A percentile compares a stretch with the other conserved stretches of the same genome.
Evolutionary conservation across 352 stramenopile genomes (phyloP).

Genomic region (Halophytophthora batemanensis): DNA sequence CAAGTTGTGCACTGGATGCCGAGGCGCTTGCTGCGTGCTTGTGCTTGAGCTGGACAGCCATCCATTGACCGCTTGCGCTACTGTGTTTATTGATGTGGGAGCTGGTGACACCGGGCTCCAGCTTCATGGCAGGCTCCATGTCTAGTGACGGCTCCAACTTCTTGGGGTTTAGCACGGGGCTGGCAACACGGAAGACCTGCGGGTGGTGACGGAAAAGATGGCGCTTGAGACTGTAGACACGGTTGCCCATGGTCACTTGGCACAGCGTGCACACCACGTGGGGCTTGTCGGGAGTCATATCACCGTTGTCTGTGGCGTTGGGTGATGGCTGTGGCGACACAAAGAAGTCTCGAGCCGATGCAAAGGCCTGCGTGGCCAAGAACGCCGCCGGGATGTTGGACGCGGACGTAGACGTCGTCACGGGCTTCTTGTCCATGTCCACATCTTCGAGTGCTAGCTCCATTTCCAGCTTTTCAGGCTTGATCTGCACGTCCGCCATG

Average conservation of each 20-base stretch:
- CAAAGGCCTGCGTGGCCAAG: slow-evolving; percentile 39
- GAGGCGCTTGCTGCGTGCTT: slow-evolving; percentile 5
- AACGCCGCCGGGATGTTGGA: slow-evolving; percentile 42
- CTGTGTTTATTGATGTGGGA: slow-evolving; percentile 3
- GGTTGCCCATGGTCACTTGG: slow-evolving; percentile 38
- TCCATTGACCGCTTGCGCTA: slow-evolving; percentile 3
- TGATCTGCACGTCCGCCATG: slow-evolving; percentile 24
- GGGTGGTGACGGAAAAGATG: slow-evolving; percentile 46
- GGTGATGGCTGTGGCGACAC: slow-evolving; percentile 10
- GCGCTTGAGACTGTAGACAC: slow-evolving; percentile 45
- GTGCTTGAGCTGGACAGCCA: slow-evolving; percentile 25
- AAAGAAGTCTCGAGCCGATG: slow-evolving; percentile 45
- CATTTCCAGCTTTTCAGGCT: slow-evolving; percentile 19
- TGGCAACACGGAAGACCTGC: slow-evolving; percentile 38
- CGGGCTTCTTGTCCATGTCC: slow-evolving; percentile 7
- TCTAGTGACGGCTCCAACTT: slow-evolving; percentile 10
- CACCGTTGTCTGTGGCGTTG: slow-evolving; percentile 1
- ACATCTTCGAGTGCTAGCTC: slow-evolving; percentile 5
- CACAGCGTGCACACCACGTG: slow-evolving; percentile 49
- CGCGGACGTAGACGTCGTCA: slow-evolving; percentile 11
- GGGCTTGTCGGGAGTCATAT: slow-evolving; percentile 15
- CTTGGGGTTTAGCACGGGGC: slow-evolving; percentile 2
- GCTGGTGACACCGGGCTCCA: slow-evolving; percentile 7
- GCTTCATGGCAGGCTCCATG: slow-evolving; percentile 17
- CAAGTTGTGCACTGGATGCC: slow-evolving; percentile 9